phyloP scores from a whole-genome alignment of 2,329 filamentous ascomycete genomes.

The Cladosporium phlei region DNA sequence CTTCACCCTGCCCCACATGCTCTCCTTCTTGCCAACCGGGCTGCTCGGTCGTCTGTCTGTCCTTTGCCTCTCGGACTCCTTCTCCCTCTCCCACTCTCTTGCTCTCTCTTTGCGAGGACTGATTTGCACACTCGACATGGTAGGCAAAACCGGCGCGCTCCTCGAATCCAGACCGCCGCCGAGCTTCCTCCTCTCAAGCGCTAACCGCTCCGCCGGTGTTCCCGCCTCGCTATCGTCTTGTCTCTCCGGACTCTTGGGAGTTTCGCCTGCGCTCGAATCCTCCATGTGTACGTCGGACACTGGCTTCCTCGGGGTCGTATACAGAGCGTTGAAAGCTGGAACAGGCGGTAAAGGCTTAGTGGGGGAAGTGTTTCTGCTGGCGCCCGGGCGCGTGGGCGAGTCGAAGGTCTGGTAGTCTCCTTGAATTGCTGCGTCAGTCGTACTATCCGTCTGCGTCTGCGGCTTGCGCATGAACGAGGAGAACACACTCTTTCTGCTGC shows the following conservation, averaged over 20 bases:
- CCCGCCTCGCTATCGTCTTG: slow-evolving; percentile 33
- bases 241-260: slow-evolving; percentile 42
- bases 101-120: slow-evolving; percentile 16
- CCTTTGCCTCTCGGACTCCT: slow-evolving; percentile 23
- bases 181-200: slow-evolving; percentile 2
- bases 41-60: slow-evolving; percentile 17
- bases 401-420: slow-evolving; percentile 33
- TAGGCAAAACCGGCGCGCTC: slow-evolving; percentile 9
- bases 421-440: slow-evolving; percentile 7
- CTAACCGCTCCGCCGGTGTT: slow-evolving; percentile 11
- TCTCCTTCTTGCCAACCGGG: slow-evolving; percentile 19
- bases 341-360: slow-evolving; percentile 37
- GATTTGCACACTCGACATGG: not conserved
- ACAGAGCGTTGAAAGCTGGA: slow-evolving; percentile 33
- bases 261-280: slow-evolving; percentile 47
- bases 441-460: not conserved
- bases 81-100: slow-evolving; percentile 19
- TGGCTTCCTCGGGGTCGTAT: slow-evolving; percentile 36
- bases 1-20: slow-evolving; percentile 27
- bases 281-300: slow-evolving; percentile 30
- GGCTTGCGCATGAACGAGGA: not conserved
- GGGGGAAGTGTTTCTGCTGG: slow-evolving; percentile 24
- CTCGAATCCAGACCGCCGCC: not conserved
- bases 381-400: slow-evolving; percentile 34
- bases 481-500: slow-evolving; percentile 30